Evolutionary conservation across 139 green algal genomes (phyloP).

Genomic region (Asterochloris erici): DNA sequence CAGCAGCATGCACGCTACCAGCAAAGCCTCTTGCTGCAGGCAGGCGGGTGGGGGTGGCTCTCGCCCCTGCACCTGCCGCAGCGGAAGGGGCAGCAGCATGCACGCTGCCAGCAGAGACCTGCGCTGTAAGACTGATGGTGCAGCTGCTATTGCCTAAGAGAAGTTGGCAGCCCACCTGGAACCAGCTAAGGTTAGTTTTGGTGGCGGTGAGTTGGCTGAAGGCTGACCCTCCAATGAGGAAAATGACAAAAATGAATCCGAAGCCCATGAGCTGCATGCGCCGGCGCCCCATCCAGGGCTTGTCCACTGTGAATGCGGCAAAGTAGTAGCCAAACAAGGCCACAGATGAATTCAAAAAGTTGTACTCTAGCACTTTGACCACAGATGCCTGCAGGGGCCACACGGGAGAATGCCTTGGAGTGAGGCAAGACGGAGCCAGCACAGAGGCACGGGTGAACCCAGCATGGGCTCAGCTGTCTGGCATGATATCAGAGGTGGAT

Average conservation of each 20-base stretch:
- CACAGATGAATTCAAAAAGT: constrained; percentile 67
- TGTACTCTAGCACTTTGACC: constrained; percentile 55
- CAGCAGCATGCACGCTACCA: no score
- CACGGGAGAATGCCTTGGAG: background rate
- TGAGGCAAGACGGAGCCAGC: constrained; percentile 9
- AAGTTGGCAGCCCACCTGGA: no score
- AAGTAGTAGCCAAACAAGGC: constrained; percentile 64
- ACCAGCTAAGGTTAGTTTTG: background rate
- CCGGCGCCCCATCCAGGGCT: constrained; percentile 47
- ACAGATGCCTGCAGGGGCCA: constrained; percentile 19
- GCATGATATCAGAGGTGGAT: no score
- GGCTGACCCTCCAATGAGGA: constrained; percentile 49
- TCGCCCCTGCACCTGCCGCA: no score
- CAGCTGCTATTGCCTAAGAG: no score
- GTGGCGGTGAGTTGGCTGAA: constrained; percentile 35
- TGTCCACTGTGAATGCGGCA: constrained; percentile 64
- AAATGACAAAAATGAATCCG: constrained; percentile 52
- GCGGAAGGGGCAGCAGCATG: no score
- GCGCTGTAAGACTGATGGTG: no score
- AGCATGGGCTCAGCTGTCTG: no score
- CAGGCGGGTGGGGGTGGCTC: no score
- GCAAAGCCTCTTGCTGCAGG: no score
- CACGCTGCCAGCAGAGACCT: no score
- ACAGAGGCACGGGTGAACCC: no score
- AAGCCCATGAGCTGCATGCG: constrained; percentile 53